Conservation (phyloP, 129 eudicot genomes). For the Flaveria brownii region DNA sequence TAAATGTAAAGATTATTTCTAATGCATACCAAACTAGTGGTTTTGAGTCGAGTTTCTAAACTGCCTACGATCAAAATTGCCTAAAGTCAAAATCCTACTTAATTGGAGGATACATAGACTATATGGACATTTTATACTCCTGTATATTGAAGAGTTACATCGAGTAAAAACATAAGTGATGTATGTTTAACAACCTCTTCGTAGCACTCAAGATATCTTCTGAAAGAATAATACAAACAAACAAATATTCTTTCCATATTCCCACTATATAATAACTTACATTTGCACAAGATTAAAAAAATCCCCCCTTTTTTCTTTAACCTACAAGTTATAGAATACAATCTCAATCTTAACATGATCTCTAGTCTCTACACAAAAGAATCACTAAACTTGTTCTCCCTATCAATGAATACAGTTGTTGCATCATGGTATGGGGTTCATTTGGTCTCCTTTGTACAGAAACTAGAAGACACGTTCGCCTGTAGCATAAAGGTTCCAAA, state of each 20-base stretch:
- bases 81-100: too few species aligned
- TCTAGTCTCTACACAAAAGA: conserved; percentile 18
- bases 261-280: conserved; percentile 21
- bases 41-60: too few species aligned
- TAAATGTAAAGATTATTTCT: too few species aligned
- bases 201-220: too few species aligned
- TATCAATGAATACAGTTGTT: not conserved
- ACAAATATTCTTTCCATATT: conserved; percentile 13
- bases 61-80: too few species aligned
- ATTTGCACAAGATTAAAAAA: conserved; percentile 21
- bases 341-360: conserved; percentile 3
- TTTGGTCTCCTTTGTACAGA: not conserved
- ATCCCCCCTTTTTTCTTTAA: not conserved
- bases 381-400: conserved; percentile 18
- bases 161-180: too few species aligned
- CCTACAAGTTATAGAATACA: not conserved
- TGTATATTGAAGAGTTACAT: too few species aligned
- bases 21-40: too few species aligned
- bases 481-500: conserved; percentile 81
- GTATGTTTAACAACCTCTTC: too few species aligned
- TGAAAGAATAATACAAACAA: conserved; percentile 1
- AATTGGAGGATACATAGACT: too few species aligned
- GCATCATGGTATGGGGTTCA: conserved; percentile 11
- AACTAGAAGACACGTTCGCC: conserved; percentile 75
- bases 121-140: too few species aligned